phyloP scores from a whole-genome alignment of 805 yeast species.

The Pichia scutulata region DNA sequence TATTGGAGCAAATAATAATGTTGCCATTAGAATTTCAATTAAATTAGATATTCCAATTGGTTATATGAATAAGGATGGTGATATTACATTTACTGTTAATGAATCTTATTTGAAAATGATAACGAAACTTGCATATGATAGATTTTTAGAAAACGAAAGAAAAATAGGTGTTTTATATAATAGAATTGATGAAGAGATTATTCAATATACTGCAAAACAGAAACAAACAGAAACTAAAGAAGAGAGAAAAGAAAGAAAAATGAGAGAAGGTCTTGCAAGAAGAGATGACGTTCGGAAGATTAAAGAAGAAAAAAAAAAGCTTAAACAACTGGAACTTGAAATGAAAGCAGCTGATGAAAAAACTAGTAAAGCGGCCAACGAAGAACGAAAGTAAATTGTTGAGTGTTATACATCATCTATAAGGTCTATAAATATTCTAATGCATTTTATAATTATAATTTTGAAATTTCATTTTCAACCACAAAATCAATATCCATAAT shows the following conservation, averaged over 20 bases:
- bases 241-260: slow-evolving; percentile 47
- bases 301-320: slow-evolving; percentile 13
- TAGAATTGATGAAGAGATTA: slow-evolving; percentile 32
- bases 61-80: slow-evolving; percentile 29
- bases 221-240: slow-evolving; percentile 43
- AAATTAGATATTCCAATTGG: slow-evolving; percentile 76
- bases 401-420: neutral
- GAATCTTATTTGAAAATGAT: slow-evolving; percentile 43
- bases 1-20: slow-evolving; percentile 68
- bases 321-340: neutral
- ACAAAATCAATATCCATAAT: slow-evolving; percentile 12
- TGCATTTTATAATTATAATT: neutral
- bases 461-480: slow-evolving; percentile 3
- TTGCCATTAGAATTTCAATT: slow-evolving; percentile 71
- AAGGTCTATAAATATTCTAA: neutral
- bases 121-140: slow-evolving; percentile 47
- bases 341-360: neutral
- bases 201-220: neutral
- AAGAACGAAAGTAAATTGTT: neutral
- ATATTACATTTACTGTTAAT: slow-evolving; percentile 37
- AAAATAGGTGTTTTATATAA: slow-evolving; percentile 44
- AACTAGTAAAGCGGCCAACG: neutral
- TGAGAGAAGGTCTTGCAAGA: slow-evolving; percentile 40
- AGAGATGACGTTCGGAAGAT: slow-evolving; percentile 16
- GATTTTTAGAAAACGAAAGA: slow-evolving; percentile 58